A percentile compares a stretch with the other conserved stretches of the same genome.
These are phyloP conservation scores for Melocanna baccifera DNA, from an alignment of 176 grass and related monocot genomes.

Conservation along the genomic window DNA sequence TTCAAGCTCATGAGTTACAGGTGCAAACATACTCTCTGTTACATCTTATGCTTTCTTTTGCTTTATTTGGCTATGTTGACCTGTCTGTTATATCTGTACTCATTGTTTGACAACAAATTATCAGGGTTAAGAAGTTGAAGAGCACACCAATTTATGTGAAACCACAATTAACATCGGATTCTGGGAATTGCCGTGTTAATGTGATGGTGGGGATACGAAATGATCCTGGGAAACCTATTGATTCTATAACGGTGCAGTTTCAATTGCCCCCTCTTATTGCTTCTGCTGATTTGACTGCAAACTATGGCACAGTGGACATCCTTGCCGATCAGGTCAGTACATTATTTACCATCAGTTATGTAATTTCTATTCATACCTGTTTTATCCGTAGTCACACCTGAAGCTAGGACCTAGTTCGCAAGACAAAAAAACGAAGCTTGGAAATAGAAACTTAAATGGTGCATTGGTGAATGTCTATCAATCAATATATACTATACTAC, in stretches of 20 bases:
- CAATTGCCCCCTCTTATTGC: slow-evolving; percentile 65
- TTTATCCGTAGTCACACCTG: neutral
- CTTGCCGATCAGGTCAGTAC: slow-evolving; percentile 75
- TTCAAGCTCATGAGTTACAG: slow-evolving; percentile 97
- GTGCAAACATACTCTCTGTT: slow-evolving; percentile 23
- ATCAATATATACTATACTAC: neutral
- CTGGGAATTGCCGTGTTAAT: slow-evolving; percentile 78
- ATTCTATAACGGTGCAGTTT: slow-evolving; percentile 88
- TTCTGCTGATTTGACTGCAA: slow-evolving; percentile 90
- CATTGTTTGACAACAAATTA: slow-evolving; percentile 15
- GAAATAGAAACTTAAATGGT: neutral
- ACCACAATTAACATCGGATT: slow-evolving; percentile 79
- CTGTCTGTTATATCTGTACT: neutral
- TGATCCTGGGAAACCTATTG: slow-evolving; percentile 94
- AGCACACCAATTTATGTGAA: slow-evolving; percentile 86
- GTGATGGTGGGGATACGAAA: slow-evolving; percentile 80
- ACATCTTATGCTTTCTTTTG: neutral
- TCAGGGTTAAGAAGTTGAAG: slow-evolving; percentile 87
- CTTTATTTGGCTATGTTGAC: neutral
- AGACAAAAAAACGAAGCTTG: neutral
- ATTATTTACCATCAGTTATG: neutral
- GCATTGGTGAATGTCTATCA: neutral
- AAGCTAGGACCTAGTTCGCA: neutral
- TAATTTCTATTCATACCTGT: neutral
- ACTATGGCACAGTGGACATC: slow-evolving; percentile 84